Conservation (phyloP, 106 monocot genomes). For the Acorus calamus region DNA sequence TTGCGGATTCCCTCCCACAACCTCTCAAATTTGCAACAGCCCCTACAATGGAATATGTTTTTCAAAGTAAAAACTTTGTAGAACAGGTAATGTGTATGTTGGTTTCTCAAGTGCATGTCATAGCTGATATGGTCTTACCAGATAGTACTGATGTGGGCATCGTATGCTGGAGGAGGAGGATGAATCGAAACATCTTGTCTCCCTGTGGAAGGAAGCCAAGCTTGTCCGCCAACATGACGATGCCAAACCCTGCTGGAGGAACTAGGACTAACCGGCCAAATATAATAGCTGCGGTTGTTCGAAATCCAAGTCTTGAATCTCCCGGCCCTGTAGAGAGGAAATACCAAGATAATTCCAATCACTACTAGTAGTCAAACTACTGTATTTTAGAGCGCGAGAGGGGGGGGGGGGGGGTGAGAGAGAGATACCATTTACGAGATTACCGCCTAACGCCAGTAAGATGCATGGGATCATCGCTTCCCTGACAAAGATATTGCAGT, state of each 20-base stretch:
- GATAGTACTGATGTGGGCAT: constrained; percentile 90
- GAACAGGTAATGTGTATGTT: no score
- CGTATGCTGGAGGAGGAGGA: constrained; percentile 73
- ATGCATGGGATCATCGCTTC: constrained; percentile 98
- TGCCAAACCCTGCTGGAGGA: constrained; percentile 79
- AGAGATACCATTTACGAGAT: constrained; percentile 28
- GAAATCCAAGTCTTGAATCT: constrained; percentile 66
- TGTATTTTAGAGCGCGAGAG: neutral
- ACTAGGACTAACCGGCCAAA: constrained; percentile 68
- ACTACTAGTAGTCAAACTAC: neutral
- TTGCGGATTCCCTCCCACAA: constrained; percentile 83
- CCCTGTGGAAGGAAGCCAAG: constrained; percentile 72
- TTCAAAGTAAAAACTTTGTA: no score
- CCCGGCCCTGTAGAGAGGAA: constrained; percentile 59
- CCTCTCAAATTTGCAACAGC: constrained; percentile 80
- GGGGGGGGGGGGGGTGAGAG: neutral
- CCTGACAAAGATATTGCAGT: constrained; percentile 13
- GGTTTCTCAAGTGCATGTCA: no score
- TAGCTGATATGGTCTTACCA: constrained; percentile 20
- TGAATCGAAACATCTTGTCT: constrained; percentile 93
- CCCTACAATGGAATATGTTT: constrained; percentile 29
- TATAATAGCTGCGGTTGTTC: constrained; percentile 67
- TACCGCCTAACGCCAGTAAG: constrained; percentile 92
- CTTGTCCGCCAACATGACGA: constrained; percentile 69
- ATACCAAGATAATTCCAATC: neutral